Evolutionary conservation across 2,329 filamentous ascomycete species (phyloP).

Genomic region (Ceratocystis colombiana): DNA sequence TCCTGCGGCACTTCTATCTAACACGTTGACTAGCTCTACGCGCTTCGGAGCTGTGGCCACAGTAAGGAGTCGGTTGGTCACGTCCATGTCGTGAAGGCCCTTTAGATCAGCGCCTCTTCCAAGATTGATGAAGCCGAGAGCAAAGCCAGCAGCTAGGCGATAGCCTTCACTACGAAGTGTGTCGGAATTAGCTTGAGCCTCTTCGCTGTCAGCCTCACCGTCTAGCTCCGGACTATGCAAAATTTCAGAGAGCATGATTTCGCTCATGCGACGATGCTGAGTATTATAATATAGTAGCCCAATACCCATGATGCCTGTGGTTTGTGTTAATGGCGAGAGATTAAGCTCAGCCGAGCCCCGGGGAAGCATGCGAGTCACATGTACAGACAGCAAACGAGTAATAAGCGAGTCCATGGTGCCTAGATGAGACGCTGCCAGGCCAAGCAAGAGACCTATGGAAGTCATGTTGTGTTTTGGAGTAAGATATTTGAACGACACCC

Average conservation of each 20-base stretch:
- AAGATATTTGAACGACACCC: constrained; percentile 98
- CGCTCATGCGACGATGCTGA: constrained; percentile 95
- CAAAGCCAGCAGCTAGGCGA: constrained; percentile 83
- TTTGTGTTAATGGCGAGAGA: constrained; percentile 83
- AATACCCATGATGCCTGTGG: constrained; percentile 93
- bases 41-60: constrained; percentile 83
- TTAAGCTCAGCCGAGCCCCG: constrained; percentile 89
- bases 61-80: constrained; percentile 77
- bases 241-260: constrained; percentile 97
- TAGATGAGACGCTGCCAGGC: constrained; percentile 83
- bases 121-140: constrained; percentile 87
- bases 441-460: constrained; percentile 86
- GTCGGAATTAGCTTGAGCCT: constrained; percentile 71
- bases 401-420: constrained; percentile 97
- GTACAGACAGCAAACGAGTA: constrained; percentile 84
- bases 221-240: constrained; percentile 50
- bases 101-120: constrained; percentile 80
- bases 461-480: constrained; percentile 99
- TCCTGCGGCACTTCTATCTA: constrained; percentile 88
- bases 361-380: constrained; percentile 89
- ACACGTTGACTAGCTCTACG: constrained; percentile 80
- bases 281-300: constrained; percentile 89
- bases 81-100: constrained; percentile 84
- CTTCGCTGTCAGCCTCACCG: constrained; percentile 31
- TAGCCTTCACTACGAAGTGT: constrained; percentile 90